These are phyloP conservation scores for Cutaneotrichosporon spelunceum DNA, from an alignment of 1,284 basidiomycete species.

Conservation along the genomic window DNA sequence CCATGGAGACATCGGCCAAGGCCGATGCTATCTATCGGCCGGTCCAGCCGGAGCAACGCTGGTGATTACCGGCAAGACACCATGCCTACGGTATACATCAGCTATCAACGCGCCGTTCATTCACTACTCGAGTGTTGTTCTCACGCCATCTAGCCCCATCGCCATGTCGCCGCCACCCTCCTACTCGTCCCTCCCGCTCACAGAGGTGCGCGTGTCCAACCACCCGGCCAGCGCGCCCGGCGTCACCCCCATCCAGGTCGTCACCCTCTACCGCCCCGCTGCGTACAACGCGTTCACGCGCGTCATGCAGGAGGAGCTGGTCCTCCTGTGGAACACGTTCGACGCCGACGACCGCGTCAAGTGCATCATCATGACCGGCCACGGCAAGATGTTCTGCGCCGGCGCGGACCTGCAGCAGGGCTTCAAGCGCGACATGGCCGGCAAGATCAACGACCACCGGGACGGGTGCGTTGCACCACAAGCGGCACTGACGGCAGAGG, in stretches of 20 bases:
- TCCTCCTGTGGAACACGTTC: slow-evolving; percentile 12
- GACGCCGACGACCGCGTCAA: slow-evolving; percentile 25
- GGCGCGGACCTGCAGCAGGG: slow-evolving; percentile 22
- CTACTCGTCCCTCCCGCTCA: slow-evolving; percentile 13
- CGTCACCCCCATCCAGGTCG: slow-evolving; percentile 26
- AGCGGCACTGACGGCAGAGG: slow-evolving; percentile 15
- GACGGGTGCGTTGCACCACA: slow-evolving; percentile 9
- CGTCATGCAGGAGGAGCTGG: slow-evolving; percentile 20
- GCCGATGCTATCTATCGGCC: too few species aligned
- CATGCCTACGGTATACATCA: too few species aligned
- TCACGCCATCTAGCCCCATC: not conserved
- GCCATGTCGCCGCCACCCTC: not conserved
- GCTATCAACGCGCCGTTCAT: too few species aligned
- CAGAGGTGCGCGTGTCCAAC: slow-evolving; percentile 18
- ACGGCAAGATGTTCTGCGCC: slow-evolving; percentile 26
- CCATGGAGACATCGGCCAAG: too few species aligned
- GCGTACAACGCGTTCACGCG: slow-evolving; percentile 24
- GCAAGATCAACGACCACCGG: slow-evolving; percentile 18
- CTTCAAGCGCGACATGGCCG: slow-evolving; percentile 14
- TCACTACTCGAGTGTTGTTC: too few species aligned
- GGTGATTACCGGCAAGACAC: too few species aligned
- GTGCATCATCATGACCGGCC: slow-evolving; percentile 19
- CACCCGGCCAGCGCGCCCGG: slow-evolving; percentile 19
- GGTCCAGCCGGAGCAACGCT: too few species aligned
- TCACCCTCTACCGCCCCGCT: slow-evolving; percentile 23